Conservation (phyloP, 345 rosid genomes). For the Pseudoturritis turrita region DNA sequence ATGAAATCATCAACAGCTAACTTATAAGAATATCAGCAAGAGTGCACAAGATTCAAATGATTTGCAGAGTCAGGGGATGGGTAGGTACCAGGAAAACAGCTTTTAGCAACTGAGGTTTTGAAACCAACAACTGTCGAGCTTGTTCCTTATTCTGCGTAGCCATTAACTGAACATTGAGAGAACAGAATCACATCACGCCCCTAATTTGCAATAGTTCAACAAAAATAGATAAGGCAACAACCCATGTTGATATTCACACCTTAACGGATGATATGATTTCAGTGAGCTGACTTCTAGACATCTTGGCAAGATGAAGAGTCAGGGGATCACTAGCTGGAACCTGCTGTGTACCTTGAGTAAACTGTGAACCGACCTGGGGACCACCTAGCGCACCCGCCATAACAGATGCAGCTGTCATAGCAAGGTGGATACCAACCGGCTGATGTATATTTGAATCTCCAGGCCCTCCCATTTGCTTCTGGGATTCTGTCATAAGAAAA, state of each 20-base stretch:
- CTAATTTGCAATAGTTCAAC: neutral
- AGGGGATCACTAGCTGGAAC: slow-evolving; percentile 71
- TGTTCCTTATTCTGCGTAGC: slow-evolving; percentile 65
- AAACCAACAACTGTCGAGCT: slow-evolving; percentile 68
- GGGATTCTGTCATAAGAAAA: slow-evolving; percentile 42
- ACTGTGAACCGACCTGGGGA: slow-evolving; percentile 48
- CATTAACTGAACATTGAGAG: slow-evolving; percentile 46
- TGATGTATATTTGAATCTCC: slow-evolving; percentile 55
- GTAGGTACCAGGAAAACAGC: slow-evolving; percentile 79
- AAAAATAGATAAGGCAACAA: neutral
- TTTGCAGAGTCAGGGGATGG: neutral
- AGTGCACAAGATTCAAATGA: neutral
- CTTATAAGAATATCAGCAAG: neutral
- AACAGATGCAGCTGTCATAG: slow-evolving; percentile 68
- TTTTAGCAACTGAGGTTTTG: slow-evolving; percentile 72
- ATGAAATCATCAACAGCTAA: neutral
- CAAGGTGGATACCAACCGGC: slow-evolving; percentile 82
- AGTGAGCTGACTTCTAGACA: slow-evolving; percentile 81
- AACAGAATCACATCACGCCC: slow-evolving; percentile 14
- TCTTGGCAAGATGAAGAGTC: slow-evolving; percentile 80
- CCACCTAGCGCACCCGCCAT: slow-evolving; percentile 84
- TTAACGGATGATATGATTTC: slow-evolving; percentile 77
- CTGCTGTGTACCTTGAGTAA: slow-evolving; percentile 49
- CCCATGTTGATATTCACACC: slow-evolving; percentile 35
- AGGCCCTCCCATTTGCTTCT: slow-evolving; percentile 58